Evolutionary conservation across 176 grass and related monocot genomes (phyloP).

Genomic region (Juncus inflexus): DNA sequence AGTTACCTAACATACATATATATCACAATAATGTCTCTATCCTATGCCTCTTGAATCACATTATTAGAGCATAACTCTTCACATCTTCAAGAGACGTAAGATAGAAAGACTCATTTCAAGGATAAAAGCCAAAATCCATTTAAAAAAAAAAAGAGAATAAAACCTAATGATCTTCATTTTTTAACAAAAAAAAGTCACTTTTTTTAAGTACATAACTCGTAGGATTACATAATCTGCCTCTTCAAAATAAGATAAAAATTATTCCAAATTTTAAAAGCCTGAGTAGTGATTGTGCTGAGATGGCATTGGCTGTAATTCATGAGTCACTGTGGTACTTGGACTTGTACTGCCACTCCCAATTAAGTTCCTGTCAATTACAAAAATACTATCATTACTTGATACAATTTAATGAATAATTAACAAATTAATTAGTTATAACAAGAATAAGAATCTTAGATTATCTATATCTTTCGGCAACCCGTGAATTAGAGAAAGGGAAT

Average conservation of each 20-base stretch:
- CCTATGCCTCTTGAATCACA: slow-evolving; percentile 23
- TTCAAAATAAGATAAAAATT: too few relatives aligned
- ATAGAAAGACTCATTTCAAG: slow-evolving; percentile 37
- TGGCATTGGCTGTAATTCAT: slow-evolving; percentile 49
- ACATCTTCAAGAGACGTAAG: slow-evolving; percentile 50
- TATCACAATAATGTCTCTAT: slow-evolving; percentile 34
- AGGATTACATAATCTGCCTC: too few relatives aligned
- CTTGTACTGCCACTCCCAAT: slow-evolving; percentile 48
- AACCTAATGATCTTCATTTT: slow-evolving; percentile 18
- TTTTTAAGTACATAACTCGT: slow-evolving; percentile 6
- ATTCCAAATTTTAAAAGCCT: slow-evolving; percentile 33
- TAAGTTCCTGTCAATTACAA: slow-evolving; percentile 40
- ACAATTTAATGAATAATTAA: not conserved
- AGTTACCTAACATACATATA: slow-evolving; percentile 31
- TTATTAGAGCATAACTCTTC: slow-evolving; percentile 43
- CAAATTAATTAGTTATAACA: slow-evolving; percentile 1
- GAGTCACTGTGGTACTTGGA: slow-evolving; percentile 38
- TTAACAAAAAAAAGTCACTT: not conserved
- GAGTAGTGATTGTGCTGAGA: slow-evolving; percentile 54
- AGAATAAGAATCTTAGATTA: slow-evolving; percentile 6
- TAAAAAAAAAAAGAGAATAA: slow-evolving; percentile 1
- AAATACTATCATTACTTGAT: slow-evolving; percentile 16
- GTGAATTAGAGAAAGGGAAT: slow-evolving; percentile 12
- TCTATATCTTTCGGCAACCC: slow-evolving; percentile 5
- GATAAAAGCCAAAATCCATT: slow-evolving; percentile 5